Evolutionary conservation across 768 basidiomycete species (phyloP), one percentile per base, ranked within the genome.

Genomic region (Amanita pallidorosea): DNA sequence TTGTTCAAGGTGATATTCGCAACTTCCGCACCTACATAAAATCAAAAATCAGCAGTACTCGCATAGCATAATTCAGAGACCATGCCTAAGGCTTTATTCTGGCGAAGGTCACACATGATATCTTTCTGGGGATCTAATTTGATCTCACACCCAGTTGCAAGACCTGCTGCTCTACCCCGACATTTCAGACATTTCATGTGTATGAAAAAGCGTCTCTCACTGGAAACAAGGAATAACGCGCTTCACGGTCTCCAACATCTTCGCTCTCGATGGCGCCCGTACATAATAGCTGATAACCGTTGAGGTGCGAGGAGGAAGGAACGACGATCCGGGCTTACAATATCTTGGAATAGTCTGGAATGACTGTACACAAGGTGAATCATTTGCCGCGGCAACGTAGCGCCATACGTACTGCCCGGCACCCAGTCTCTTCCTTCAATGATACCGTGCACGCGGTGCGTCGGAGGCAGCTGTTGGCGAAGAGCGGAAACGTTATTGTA

Each of bases 261-360:
- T 85, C 7, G 73, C 73, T 27, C 76, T 73, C 0, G 78, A 77
- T 3, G 85, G 83, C 0, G 85, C 85, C 18, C 89, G 83, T 4
- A 89, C 77, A 55, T 80, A 80, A 68, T 81, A 92, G 5, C 81
- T 83, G 45, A 1, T 31, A 34, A 20, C 7, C 4, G 1, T 46
- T 4, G 37, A 49, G 31, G 31, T 3, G 3, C 31, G 11, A 31
- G 31, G 4, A 11, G 2, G 45, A 38, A 5, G 9, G 17, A 49
- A 15, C 15, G 12, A 41, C 4, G 33, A 9, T 31, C 7, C 27
- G 33, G 29, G 2, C 80, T 52, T 60, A 85, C 85, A 69, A 65
- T 67, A 88, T 79, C 56, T 80, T 82, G 1, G 86, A 72, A 59
- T 88, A 82, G 60, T 90, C 88, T 0, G 90, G 90, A 45, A 89